Percentiles rank a stretch among this genome's conserved stretches.
Conservation (phyloP, 768 basidiomycete genomes). For the Hygrophoropsis aurantiaca region DNA sequence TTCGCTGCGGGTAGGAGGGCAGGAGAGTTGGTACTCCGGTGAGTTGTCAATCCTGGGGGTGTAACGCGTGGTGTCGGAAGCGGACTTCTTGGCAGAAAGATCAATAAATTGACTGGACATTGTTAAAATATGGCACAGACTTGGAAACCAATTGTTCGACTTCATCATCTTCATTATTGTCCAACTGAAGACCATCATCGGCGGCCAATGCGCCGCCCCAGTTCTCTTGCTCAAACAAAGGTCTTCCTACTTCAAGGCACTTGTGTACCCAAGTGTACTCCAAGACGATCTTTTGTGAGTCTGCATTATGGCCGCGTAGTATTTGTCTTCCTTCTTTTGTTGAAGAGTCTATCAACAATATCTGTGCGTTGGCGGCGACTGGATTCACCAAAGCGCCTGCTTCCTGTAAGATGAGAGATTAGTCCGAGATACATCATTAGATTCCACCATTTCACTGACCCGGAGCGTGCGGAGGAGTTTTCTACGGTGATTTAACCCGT, state of each 20-base stretch:
- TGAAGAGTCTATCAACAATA: constrained; percentile 59
- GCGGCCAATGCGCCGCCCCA: constrained; percentile 48
- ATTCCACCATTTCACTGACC: constrained; percentile 31
- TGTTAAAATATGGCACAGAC: constrained; percentile 35
- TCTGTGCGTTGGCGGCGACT: constrained; percentile 49
- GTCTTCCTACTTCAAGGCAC: constrained; percentile 42
- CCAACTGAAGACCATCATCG: constrained; percentile 34
- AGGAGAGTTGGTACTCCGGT: constrained; percentile 6
- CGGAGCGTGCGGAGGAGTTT: constrained; percentile 50
- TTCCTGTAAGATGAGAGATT: constrained; percentile 37
- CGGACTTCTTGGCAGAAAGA: constrained; percentile 46
- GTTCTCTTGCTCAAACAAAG: constrained; percentile 46
- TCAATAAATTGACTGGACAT: constrained; percentile 11
- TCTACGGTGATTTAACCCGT: constrained; percentile 48
- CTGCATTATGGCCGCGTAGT: constrained; percentile 57
- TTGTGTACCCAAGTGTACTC: constrained; percentile 52
- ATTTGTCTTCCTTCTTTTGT: constrained; percentile 54
- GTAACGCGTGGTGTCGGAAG: constrained; percentile 64
- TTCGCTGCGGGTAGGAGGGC: not conserved
- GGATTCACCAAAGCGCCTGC: constrained; percentile 54
- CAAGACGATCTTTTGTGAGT: constrained; percentile 48
- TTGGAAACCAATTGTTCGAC: constrained; percentile 39
- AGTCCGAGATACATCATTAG: not conserved
- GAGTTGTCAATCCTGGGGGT: constrained; percentile 37
- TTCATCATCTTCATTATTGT: constrained; percentile 37